A percentile compares a stretch with the other conserved stretches of the same genome.
These are phyloP conservation scores for Hypoxylon rickii DNA, from an alignment of 495 filamentous ascomycete genomes.

Conservation along the genomic window DNA sequence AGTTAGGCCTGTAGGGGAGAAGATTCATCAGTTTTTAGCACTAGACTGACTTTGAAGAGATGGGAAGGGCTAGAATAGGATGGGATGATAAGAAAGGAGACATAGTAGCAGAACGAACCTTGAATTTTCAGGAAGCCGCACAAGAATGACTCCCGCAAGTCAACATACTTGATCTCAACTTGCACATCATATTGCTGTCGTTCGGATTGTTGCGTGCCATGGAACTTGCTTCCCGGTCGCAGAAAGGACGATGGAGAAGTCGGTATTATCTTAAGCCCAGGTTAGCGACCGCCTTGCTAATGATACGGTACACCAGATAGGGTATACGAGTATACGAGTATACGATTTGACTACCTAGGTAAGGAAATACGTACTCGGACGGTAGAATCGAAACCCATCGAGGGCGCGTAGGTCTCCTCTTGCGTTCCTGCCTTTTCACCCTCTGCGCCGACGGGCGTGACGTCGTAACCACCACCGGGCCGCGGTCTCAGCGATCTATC, in stretches of 20 bases:
- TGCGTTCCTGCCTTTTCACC: conserved; percentile 30
- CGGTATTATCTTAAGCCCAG: conserved; percentile 57
- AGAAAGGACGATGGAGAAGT: conserved; percentile 78
- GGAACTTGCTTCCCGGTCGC: conserved; percentile 84
- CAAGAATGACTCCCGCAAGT: conserved; percentile 91
- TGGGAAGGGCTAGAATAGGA: neutral
- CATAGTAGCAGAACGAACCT: conserved; percentile 61
- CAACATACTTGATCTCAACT: conserved; percentile 95
- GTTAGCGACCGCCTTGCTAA: conserved; percentile 21
- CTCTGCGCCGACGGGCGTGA: conserved; percentile 30
- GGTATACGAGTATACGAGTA: neutral
- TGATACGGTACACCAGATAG: neutral
- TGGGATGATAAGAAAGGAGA: neutral
- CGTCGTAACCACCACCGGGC: conserved; percentile 20
- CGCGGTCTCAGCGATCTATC: conserved; percentile 13
- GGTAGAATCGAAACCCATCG: conserved; percentile 68
- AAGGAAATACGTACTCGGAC: conserved; percentile 57
- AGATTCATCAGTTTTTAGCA: conserved; percentile 19
- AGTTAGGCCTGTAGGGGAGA: conserved; percentile 69
- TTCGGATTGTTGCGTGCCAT: conserved; percentile 89
- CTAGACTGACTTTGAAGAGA: neutral
- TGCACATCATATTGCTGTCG: conserved; percentile 90
- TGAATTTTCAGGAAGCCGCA: conserved; percentile 96
- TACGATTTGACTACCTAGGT: neutral
- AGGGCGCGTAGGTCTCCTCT: conserved; percentile 40